Percentiles rank a stretch among this genome's conserved stretches.
Evolutionary conservation across 208 protist genomes (phyloP).

Genomic region (Herpetomonas tarakana): DNA sequence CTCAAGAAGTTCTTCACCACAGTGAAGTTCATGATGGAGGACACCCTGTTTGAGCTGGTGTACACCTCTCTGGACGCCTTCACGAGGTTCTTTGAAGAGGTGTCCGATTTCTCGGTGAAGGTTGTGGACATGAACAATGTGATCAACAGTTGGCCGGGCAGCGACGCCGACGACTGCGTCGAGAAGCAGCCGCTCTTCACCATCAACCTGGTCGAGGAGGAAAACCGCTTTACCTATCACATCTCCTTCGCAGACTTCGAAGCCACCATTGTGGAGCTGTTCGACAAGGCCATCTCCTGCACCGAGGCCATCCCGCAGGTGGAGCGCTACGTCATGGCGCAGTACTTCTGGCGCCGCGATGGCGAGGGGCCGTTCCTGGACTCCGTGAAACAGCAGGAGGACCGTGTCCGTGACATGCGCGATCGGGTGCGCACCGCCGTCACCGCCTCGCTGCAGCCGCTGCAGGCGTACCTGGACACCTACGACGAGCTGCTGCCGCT

Average conservation of each 20-base stretch:
- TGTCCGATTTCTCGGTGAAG: constrained; percentile 83
- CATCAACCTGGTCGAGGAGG: constrained; percentile 81
- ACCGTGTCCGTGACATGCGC: constrained; percentile 71
- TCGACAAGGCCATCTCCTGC: constrained; percentile 85
- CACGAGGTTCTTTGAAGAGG: constrained; percentile 90
- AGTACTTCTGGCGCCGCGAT: constrained; percentile 93
- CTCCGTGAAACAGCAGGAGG: constrained; percentile 84
- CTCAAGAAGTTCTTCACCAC: constrained; percentile 97
- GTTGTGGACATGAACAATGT: constrained; percentile 90
- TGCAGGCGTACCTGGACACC: constrained; percentile 83
- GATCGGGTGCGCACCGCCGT: constrained; percentile 63
- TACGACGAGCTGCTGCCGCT: constrained; percentile 92
- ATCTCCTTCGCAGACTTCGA: constrained; percentile 88
- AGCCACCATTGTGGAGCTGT: constrained; percentile 80
- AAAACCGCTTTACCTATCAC: constrained; percentile 85
- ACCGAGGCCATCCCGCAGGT: constrained; percentile 91
- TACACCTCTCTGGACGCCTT: constrained; percentile 87
- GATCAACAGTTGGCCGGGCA: constrained; percentile 88
- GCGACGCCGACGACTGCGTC: constrained; percentile 90
- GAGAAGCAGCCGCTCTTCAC: constrained; percentile 94
- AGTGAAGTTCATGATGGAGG: constrained; percentile 98
- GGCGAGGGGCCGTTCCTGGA: constrained; percentile 90
- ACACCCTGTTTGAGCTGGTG: constrained; percentile 91
- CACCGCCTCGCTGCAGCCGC: constrained; percentile 66
- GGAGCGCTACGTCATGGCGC: constrained; percentile 92